phyloP scores from a whole-genome alignment of 768 basidiomycete genomes.

The Boletus sp. region DNA sequence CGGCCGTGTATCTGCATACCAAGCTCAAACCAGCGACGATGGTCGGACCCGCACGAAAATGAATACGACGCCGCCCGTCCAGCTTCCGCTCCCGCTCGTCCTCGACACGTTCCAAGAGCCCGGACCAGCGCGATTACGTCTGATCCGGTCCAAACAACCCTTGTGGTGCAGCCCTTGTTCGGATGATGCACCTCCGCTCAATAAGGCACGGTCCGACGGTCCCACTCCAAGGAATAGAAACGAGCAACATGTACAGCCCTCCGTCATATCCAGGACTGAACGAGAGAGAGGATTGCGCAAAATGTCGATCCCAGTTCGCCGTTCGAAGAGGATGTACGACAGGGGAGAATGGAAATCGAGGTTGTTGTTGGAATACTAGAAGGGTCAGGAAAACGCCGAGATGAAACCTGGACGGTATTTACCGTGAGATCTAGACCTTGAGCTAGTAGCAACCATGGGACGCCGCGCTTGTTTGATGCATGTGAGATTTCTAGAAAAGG shows the following conservation, averaged over 20 bases:
- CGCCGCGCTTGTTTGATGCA: too few relatives aligned
- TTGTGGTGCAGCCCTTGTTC: not conserved
- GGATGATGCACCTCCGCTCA: not conserved
- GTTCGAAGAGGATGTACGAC: constrained; percentile 4
- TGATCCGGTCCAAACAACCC: not conserved
- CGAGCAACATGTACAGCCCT: not conserved
- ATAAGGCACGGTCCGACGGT: not conserved
- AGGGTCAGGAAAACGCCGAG: not conserved
- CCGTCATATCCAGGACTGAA: not conserved
- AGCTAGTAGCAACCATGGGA: not conserved
- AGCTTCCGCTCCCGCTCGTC: constrained; percentile 3
- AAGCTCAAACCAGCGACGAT: not conserved
- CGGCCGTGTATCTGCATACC: not conserved
- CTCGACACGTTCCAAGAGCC: not conserved
- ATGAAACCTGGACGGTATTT: not conserved
- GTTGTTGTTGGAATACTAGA: constrained; percentile 5
- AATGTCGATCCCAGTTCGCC: not conserved
- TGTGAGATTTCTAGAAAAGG: not conserved
- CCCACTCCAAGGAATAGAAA: not conserved
- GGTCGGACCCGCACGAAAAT: not conserved
- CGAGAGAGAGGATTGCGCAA: not conserved
- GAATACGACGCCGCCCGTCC: not conserved
- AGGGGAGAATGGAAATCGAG: constrained; percentile 12
- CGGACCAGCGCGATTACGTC: not conserved
- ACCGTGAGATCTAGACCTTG: not conserved